Evolutionary conservation across 192 early-diverging fungal species (phyloP), one percentile per base, ranked within the genome.

Genomic region (Podila epicladia): DNA sequence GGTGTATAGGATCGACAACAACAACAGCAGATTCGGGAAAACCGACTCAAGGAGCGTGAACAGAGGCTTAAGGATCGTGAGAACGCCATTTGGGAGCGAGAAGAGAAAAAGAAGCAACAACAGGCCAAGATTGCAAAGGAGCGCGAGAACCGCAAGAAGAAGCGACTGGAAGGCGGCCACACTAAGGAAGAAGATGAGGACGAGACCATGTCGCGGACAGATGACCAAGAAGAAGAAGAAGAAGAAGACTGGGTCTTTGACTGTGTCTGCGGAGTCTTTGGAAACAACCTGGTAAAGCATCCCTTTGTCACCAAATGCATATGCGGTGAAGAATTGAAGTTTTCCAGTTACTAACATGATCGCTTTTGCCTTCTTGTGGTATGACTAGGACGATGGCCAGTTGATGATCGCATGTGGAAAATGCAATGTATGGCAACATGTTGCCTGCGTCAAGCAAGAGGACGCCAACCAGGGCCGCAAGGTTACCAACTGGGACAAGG

Each of bases 381-480:
- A 5, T 22, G 9, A 31, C 9, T 80, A 87, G 86, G 86, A 86
- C 58, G 91, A 94, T 85, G 93, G 92, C 11, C 82, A 85, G 28
- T 88, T 91, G 0, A 93, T 93, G 87, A 92, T 94, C 62, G 87
- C 90, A 0, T 94, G 93, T 66, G 92, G 84, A 35, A 64, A 74
- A 24, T 94, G 93, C 73, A 75, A 84, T 55, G 84, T 87, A 4
- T 94, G 93, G 93, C 89, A 91, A 62, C 93, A 94, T 74, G 90
- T 94, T 20, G 71, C 75, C 1, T 94, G 93, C 61, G 75, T 92
- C 53, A 79, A 79, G 45, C 67, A 75, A 60, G 77, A 87, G 58
- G 75, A 74, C 19, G 69, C 60, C 19, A 68, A 73, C 17, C 64
- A 77, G 9, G 74, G 72, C 37, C 33, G 37, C 17, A 41, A 51